A percentile compares a stretch with the other conserved stretches of the same genome.
Conservation (phyloP, 2,329 filamentous ascomycete species). For the Dothiorella sarmentorum region DNA sequence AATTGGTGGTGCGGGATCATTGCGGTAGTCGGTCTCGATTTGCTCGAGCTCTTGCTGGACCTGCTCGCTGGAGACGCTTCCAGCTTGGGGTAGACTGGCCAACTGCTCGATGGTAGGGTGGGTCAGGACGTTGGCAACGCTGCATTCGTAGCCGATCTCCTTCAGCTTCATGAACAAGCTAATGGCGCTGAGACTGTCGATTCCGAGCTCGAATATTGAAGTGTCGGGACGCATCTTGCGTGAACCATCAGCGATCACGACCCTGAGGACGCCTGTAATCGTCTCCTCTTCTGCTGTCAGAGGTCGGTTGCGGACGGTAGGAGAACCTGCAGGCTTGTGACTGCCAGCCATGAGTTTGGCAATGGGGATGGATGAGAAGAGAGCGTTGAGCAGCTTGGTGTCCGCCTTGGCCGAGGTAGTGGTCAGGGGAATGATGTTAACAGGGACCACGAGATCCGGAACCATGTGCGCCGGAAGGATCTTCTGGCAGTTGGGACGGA, state of each 20-base stretch:
- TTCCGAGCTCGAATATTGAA: slow-evolving; percentile 37
- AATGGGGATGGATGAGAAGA: slow-evolving; percentile 30
- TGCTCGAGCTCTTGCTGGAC: slow-evolving; percentile 19
- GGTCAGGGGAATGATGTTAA: slow-evolving; percentile 35
- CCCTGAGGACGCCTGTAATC: slow-evolving; percentile 26
- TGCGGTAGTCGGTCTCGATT: slow-evolving; percentile 25
- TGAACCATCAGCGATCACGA: slow-evolving; percentile 23
- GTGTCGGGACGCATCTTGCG: slow-evolving; percentile 25
- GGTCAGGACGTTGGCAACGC: slow-evolving; percentile 35
- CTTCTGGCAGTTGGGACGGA: slow-evolving; percentile 20
- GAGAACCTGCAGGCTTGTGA: neutral
- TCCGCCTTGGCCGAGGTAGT: slow-evolving; percentile 35
- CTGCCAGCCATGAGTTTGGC: slow-evolving; percentile 21
- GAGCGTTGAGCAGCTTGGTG: slow-evolving; percentile 29
- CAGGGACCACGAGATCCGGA: slow-evolving; percentile 39
- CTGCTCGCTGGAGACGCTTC: slow-evolving; percentile 1
- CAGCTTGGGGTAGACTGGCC: slow-evolving; percentile 25
- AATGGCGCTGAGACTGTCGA: slow-evolving; percentile 40
- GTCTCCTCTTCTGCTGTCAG: slow-evolving; percentile 27
- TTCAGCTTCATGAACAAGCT: slow-evolving; percentile 35
- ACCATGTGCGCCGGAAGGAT: slow-evolving; percentile 39
- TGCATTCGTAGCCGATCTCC: slow-evolving; percentile 33
- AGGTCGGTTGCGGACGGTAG: neutral
- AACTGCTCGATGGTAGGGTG: slow-evolving; percentile 36
- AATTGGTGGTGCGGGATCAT: slow-evolving; percentile 20